Base-by-base conservation (phyloP, 257 asterid species). In the Ligustrum vulgare region DNA sequence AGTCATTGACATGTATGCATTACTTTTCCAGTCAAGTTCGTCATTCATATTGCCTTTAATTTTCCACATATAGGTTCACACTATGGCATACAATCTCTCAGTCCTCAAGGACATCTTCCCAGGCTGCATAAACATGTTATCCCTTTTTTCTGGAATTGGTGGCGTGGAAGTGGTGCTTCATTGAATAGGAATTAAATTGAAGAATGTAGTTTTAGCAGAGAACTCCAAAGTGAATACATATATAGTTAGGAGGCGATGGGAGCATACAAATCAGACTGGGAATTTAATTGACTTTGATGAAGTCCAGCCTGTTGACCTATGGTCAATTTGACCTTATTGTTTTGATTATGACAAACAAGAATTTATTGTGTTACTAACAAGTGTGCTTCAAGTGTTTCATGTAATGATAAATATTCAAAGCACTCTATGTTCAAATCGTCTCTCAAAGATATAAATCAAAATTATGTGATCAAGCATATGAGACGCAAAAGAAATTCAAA, bases 131-230 rank as follows among this genome's bases (percentile, higher is more conserved):
- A 94, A 89, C 33, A 76, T 94, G 0, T 65, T 95, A 2, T 93
- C 99, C 4, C 86, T 94, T 20, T 92, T 92, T 83, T 92, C 99
- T 11, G 99, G 99, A 36, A 94, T 94, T 3, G 99, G 99, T 0
- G 99, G 99, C 10, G 98, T 86, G 4, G 99, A 94, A 69, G 97
- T 94, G 18, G 97, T 98, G 0, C 98, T 94, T 15, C 93, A 94
- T 34, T 83, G 96, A 2, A 93, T 93, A 0, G 98, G 97, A 1
- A 63, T 95, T 13, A 90, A 81, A 22, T 6, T 93, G 78, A 91
- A 82, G 51, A 85, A 81, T 3, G 97, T 95, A 0, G 96, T 93
- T 22, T 78, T 98, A 0, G 87, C 93, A 0, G 98, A 95, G 73
- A 95, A 81, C 13, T 83, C 94, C 0, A 91, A 95, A 74, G 89